Percentiles rank a stretch among this genome's conserved stretches.
phyloP scores from a whole-genome alignment of 768 basidiomycete species.

The Guyanaporus albipodus region DNA sequence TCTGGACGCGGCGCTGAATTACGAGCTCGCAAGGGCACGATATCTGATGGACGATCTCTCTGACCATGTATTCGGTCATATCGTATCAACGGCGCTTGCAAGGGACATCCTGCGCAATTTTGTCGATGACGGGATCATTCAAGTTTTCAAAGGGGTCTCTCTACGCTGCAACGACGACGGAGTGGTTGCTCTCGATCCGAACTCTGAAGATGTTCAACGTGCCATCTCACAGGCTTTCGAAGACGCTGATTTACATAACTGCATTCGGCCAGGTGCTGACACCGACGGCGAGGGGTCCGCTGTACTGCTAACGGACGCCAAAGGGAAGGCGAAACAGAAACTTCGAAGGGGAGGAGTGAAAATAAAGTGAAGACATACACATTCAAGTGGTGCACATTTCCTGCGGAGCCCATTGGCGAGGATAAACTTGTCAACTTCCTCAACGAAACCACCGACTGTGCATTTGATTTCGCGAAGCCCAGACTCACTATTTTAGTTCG shows the following conservation, averaged over 20 bases:
- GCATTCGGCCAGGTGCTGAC: not conserved
- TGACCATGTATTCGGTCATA: conserved; percentile 7
- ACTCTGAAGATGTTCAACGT: not conserved
- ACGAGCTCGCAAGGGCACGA: conserved; percentile 5
- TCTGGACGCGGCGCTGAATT: not conserved
- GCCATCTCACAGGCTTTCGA: conserved; percentile 1
- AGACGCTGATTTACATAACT: not conserved
- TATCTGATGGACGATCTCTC: not conserved
- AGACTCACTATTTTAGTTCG: not conserved
- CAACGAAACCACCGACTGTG: conserved; percentile 2
- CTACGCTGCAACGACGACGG: no score
- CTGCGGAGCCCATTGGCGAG: conserved; percentile 1
- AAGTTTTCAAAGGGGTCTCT: not conserved
- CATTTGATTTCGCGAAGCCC: not conserved
- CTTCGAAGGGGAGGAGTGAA: not conserved
- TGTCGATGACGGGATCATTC: not conserved
- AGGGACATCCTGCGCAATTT: not conserved
- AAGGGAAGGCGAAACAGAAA: not conserved
- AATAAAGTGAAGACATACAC: not conserved
- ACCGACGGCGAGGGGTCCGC: not conserved
- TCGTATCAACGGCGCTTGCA: not conserved
- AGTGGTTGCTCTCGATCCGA: not conserved
- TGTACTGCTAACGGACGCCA: not conserved
- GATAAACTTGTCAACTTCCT: conserved; percentile 7
- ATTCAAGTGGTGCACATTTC: conserved; percentile 8